Base-by-base conservation (phyloP, 2,329 filamentous ascomycete genomes). In the Fusarium mundagurra region DNA sequence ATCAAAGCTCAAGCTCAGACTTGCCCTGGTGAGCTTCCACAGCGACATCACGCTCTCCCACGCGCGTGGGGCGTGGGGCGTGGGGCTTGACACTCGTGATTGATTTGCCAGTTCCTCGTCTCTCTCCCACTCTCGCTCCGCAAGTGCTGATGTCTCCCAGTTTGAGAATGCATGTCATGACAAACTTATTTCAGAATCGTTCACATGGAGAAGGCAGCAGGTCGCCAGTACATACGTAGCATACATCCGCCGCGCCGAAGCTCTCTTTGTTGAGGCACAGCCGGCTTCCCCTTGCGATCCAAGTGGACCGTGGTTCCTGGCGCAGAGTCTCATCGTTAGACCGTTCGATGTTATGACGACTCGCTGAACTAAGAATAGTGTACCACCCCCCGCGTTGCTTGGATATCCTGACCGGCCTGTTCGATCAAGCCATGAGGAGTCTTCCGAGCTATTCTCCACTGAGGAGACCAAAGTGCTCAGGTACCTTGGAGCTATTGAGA, bases 111-210 rank as follows among this genome's bases (percentile, higher is more conserved):
- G 60, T 39, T 68, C 18, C 59, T 64, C 67, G n/a, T 27, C 60
- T 48, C 48, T 75, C 77, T 79, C 77, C 77, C 77, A 78, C 77
- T 75, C 73, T 77, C 76, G 64, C 72, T 78, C 77, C 77, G 77
- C 77, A 76, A 71, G 66, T 63, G 75, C 76, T 78, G 76, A 78
- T 78, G 75, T 55, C 64, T 63, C 51, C 54, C 65, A 74, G 62
- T 67, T 69, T 69, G 48, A 61, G 60, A 71, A 64, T 75, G 69
- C 72, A 78, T 67, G 34, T 39, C 77, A 79, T 78, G 77, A 78
- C 77, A 78, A 78, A 78, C 77, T 69, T 69, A 76, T 76, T 78
- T 76, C 67, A 68, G 71, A 78, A 75, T 66, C 50, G 66, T 71
- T 77, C 71, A 68, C 66, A 68, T 50, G 70, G 63, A 77, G 74